phyloP scores from a whole-genome alignment of 2,329 filamentous ascomycete species.

The Golovinomyces cichoracearum region DNA sequence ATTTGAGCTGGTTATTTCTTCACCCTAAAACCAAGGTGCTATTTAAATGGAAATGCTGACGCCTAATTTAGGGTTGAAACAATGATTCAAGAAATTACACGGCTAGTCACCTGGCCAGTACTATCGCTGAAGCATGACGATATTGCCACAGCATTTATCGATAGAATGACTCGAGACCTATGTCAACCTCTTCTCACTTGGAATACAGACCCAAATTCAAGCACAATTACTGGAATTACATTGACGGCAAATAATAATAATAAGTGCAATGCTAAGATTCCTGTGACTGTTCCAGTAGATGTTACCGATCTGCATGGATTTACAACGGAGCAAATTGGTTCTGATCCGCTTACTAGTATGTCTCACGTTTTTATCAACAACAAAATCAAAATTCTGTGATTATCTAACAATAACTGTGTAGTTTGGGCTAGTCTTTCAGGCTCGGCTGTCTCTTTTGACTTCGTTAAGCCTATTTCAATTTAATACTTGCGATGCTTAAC shows the following conservation, averaged over 20 bases:
- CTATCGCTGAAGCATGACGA: constrained; percentile 30
- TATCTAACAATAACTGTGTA: background rate
- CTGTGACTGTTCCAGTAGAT: constrained; percentile 17
- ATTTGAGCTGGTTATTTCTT: too few relatives aligned
- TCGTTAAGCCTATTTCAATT: constrained; percentile 9
- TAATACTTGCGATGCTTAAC: too few relatives aligned
- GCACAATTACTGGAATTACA: constrained; percentile 9
- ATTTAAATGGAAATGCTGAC: background rate
- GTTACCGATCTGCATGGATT: constrained; percentile 8
- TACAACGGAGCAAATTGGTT: constrained; percentile 21
- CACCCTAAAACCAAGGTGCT: too few relatives aligned
- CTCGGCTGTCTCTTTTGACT: constrained; percentile 20
- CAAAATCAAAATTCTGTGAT: background rate
- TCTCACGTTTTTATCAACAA: background rate
- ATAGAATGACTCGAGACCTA: constrained; percentile 17
- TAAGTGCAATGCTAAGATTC: constrained; percentile 7
- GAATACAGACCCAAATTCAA: constrained; percentile 4
- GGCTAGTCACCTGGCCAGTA: constrained; percentile 26
- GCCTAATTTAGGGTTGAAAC: constrained; percentile 7
- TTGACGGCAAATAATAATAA: constrained; percentile 20
- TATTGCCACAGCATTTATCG: constrained; percentile 20
- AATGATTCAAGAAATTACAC: constrained; percentile 10
- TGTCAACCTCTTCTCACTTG: constrained; percentile 8
- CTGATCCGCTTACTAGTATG: constrained; percentile 9
- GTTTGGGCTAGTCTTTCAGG: constrained; percentile 17